Conservation (phyloP, 1,284 basidiomycete species). For the Ustilago bromivora region DNA sequence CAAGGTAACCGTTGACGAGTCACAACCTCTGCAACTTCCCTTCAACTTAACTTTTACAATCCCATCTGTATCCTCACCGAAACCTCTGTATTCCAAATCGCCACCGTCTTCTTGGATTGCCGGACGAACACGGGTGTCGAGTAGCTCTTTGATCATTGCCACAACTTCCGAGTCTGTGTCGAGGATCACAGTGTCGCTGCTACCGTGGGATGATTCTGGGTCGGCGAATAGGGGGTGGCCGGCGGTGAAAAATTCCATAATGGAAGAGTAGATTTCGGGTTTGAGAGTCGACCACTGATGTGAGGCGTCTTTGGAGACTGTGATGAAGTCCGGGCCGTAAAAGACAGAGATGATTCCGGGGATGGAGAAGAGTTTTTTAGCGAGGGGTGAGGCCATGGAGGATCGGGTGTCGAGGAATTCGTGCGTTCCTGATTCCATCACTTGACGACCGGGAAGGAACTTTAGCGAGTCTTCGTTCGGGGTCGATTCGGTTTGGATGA, state of each 20-base stretch:
- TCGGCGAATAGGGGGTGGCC: conserved; percentile 84
- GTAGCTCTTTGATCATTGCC: conserved; percentile 97
- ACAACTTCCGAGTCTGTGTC: conserved; percentile 97
- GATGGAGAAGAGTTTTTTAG: conserved; percentile 90
- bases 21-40: conserved; percentile 95
- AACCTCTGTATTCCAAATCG: conserved; percentile 86
- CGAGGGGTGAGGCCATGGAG: conserved; percentile 81
- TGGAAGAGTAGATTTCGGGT: conserved; percentile 96
- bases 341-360: conserved; percentile 90
- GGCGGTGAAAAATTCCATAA: conserved; percentile 98
- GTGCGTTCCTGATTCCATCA: conserved; percentile 84
- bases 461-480: conserved; percentile 98
- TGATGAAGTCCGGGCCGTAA: conserved; percentile 98
- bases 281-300: conserved; percentile 90
- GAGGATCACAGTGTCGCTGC: conserved; percentile 93
- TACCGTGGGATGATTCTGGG: conserved; percentile 74
- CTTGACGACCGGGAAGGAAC: conserved; percentile 91
- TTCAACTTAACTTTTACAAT: conserved; percentile 85
- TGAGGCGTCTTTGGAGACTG: conserved; percentile 90
- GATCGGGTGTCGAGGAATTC: conserved; percentile 85
- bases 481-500: conserved; percentile 82
- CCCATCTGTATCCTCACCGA: conserved; percentile 73
- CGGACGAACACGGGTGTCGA: conserved; percentile 93
- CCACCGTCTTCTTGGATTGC: conserved; percentile 97
- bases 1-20: conserved; percentile 90